These are phyloP conservation scores for Xylariaceae sp. DNA, from an alignment of 2,329 filamentous ascomycete species.

Conservation along the genomic window DNA sequence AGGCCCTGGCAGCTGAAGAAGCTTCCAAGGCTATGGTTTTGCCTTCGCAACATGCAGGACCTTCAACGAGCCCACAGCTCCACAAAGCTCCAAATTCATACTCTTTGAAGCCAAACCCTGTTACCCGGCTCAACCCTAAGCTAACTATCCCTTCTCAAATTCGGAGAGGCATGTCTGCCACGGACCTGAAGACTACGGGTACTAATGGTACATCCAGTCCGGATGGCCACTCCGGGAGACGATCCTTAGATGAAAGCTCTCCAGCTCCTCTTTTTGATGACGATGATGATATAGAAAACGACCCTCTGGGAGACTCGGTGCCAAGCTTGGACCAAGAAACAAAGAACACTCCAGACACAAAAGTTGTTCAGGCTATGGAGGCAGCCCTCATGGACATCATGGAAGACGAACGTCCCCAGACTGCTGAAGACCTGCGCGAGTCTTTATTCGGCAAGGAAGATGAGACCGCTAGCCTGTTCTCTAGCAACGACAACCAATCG, in stretches of 20 bases:
- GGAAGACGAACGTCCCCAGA: slow-evolving; percentile 66
- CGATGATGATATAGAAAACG: slow-evolving; percentile 72
- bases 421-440: slow-evolving; percentile 59
- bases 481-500: slow-evolving; percentile 55
- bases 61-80: slow-evolving; percentile 25
- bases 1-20: slow-evolving; percentile 88
- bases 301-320: slow-evolving; percentile 66
- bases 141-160: slow-evolving; percentile 29
- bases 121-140: slow-evolving; percentile 40
- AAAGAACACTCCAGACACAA: slow-evolving; percentile 62
- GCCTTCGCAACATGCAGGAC: slow-evolving; percentile 21
- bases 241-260: slow-evolving; percentile 66
- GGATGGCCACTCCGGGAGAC: slow-evolving; percentile 48
- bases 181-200: slow-evolving; percentile 41
- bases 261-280: slow-evolving; percentile 66
- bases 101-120: slow-evolving; percentile 42
- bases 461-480: slow-evolving; percentile 47
- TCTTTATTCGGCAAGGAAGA: slow-evolving; percentile 63
- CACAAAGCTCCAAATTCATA: slow-evolving; percentile 36
- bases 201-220: slow-evolving; percentile 34
- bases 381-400: slow-evolving; percentile 89
- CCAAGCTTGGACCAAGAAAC: slow-evolving; percentile 74
- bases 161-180: slow-evolving; percentile 44
- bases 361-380: slow-evolving; percentile 89
- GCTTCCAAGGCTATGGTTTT: slow-evolving; percentile 41